Conservation (phyloP, 352 stramenopile species). For the Phytopythium chamaehyphon region DNA sequence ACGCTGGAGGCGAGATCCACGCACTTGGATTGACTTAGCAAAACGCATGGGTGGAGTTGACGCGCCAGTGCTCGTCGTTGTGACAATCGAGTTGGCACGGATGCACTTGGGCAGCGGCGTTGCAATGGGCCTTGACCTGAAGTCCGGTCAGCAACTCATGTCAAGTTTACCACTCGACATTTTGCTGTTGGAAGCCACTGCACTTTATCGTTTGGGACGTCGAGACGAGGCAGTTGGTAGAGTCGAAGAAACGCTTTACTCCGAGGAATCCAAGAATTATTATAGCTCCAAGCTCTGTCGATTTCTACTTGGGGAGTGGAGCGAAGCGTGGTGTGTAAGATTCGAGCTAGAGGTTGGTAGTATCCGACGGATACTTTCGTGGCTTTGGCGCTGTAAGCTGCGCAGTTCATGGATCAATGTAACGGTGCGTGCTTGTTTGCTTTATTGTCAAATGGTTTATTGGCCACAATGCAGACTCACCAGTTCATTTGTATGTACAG, state of each 20-base stretch:
- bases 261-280: constrained; percentile 18
- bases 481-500: constrained; percentile 8
- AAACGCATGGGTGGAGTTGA: constrained; percentile 38
- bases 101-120: constrained; percentile 1
- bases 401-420: background rate
- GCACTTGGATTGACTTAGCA: constrained; percentile 60
- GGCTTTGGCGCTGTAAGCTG: constrained; percentile 1
- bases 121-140: background rate
- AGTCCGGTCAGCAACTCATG: background rate
- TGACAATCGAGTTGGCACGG: constrained; percentile 7
- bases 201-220: constrained; percentile 33
- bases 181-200: constrained; percentile 39
- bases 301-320: constrained; percentile 40
- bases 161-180: constrained; percentile 10
- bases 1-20: constrained; percentile 49
- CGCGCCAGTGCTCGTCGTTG: constrained; percentile 37
- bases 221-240: constrained; percentile 18
- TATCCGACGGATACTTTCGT: background rate
- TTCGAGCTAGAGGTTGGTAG: constrained; percentile 28
- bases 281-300: constrained; percentile 42
- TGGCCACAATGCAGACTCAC: background rate
- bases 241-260: constrained; percentile 30
- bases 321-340: constrained; percentile 31
- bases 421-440: background rate
- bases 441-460: background rate